Base-by-base conservation (phyloP, 805 yeast genomes). In the Metschnikowia orientalis region DNA sequence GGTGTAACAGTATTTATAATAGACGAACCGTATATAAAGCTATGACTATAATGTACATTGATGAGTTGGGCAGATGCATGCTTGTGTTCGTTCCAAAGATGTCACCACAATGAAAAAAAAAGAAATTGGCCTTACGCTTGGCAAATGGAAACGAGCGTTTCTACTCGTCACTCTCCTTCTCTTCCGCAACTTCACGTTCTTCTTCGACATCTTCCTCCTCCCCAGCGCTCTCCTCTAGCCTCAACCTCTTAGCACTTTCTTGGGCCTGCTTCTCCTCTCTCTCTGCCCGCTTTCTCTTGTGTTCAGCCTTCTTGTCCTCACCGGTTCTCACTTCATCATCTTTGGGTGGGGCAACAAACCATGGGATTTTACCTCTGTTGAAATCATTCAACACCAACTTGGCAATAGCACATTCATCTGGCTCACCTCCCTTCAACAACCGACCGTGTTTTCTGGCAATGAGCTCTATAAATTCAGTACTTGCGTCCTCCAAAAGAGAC, bases 281-380 rank as follows among this genome's bases (percentile, higher is more conserved):
- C 43, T 72, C 76, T 10, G 68, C 71, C 45, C 79, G 62, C 59
- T 69, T 70, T 50, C 77, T 63, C 58, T 72, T 75, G 45, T 66
- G 63, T 28, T 61, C 63, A 2, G 75, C 75, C 56, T 71, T 71
- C 53, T 71, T 71, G 50, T 71, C 81, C 37, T 64, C 79, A 26
- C 79, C 84, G 18, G 68, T 67, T 56, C 73, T 69, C 15, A 59
- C 74, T 34, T 73, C 79, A 16, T 64, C 72, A 42, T 77, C 84
- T 46, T 79, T 75, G 25, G 97, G 97, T 18, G 98, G 98, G 17
- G 92, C 79, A 19, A 86, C 86, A 57, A 90, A 90, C 98, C 98
- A 90, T 15, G 98, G 98, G 35, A 90, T 90, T 53, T 87, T 86
- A 41, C 98, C 98, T 61, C 98, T 76, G 63, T 88, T 90, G 71